Conservation (phyloP, 2,329 filamentous ascomycete genomes). For the Metarhizium guizhouense region DNA sequence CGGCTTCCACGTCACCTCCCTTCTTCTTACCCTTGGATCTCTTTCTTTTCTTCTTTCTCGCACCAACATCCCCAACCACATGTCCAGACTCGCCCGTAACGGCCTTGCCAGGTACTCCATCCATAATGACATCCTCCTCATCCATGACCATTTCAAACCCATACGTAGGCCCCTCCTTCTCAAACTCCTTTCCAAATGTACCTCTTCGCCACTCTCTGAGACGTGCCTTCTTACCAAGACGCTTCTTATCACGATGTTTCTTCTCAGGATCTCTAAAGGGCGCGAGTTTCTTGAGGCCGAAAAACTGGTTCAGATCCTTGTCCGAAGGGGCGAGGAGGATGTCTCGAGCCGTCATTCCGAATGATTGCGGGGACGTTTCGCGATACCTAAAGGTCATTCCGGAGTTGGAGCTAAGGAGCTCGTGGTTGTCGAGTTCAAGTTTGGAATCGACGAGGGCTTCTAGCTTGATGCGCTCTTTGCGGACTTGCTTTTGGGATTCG, state of each 20-base stretch:
- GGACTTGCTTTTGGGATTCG: slow-evolving; percentile 59
- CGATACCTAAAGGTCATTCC: slow-evolving; percentile 69
- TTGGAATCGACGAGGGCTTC: slow-evolving; percentile 79
- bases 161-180: slow-evolving; percentile 47
- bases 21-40: slow-evolving; percentile 36
- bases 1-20: slow-evolving; percentile 18
- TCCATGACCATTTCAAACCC: slow-evolving; percentile 39
- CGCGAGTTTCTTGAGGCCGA: slow-evolving; percentile 89
- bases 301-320: slow-evolving; percentile 77
- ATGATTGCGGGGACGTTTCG: slow-evolving; percentile 82
- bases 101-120: not conserved
- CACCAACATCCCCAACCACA: slow-evolving; percentile 19
- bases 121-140: slow-evolving; percentile 13
- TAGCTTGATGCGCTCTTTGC: slow-evolving; percentile 72
- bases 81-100: slow-evolving; percentile 11
- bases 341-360: slow-evolving; percentile 81
- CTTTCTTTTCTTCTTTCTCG: slow-evolving; percentile 42
- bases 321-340: slow-evolving; percentile 86
- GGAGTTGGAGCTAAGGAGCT: slow-evolving; percentile 43
- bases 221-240: slow-evolving; percentile 84
- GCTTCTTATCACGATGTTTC: slow-evolving; percentile 82
- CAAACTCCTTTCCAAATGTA: slow-evolving; percentile 50
- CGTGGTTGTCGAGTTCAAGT: slow-evolving; percentile 62
- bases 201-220: slow-evolving; percentile 75
- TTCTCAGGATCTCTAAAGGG: slow-evolving; percentile 81